Evolutionary conservation across 352 stramenopile genomes (phyloP).

Genomic region (Phytophthora litchii): DNA sequence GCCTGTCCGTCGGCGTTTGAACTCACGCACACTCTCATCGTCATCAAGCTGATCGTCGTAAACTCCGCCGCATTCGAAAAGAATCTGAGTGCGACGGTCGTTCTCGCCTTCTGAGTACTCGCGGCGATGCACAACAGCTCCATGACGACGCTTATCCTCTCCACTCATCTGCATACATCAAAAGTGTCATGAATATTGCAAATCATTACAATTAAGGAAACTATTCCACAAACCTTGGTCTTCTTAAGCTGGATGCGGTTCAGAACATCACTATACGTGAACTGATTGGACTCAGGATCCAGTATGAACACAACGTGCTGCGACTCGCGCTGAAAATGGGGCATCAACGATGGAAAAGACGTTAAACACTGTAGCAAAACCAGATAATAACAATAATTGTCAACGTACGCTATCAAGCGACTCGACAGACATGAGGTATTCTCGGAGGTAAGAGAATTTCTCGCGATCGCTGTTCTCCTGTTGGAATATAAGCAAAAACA

Average conservation of each 20-base stretch:
- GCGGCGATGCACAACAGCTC: slow-evolving; percentile 76
- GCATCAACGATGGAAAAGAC: slow-evolving; percentile 3
- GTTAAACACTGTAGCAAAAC: not conserved
- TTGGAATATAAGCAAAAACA: slow-evolving; percentile 11
- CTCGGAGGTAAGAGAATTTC: slow-evolving; percentile 85
- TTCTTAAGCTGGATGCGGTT: slow-evolving; percentile 85
- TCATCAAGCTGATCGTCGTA: slow-evolving; percentile 76
- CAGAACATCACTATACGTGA: slow-evolving; percentile 79
- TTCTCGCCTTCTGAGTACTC: slow-evolving; percentile 73
- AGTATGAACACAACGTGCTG: slow-evolving; percentile 85
- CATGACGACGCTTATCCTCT: slow-evolving; percentile 81
- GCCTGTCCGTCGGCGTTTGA: slow-evolving; percentile 60
- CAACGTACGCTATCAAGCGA: slow-evolving; percentile 70
- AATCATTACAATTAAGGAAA: not conserved
- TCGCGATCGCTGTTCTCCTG: slow-evolving; percentile 66
- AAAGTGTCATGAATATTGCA: slow-evolving; percentile 1
- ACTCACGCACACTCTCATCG: slow-evolving; percentile 61
- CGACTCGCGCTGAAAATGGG: slow-evolving; percentile 45
- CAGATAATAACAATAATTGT: not conserved
- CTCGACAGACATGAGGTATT: slow-evolving; percentile 80
- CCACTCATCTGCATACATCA: slow-evolving; percentile 47
- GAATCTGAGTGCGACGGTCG: slow-evolving; percentile 61
- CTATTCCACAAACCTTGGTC: slow-evolving; percentile 58
- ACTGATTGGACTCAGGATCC: slow-evolving; percentile 72
- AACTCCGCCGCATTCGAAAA: slow-evolving; percentile 66